phyloP scores from a whole-genome alignment of 768 basidiomycete species.

The Leccinum obscurum region DNA sequence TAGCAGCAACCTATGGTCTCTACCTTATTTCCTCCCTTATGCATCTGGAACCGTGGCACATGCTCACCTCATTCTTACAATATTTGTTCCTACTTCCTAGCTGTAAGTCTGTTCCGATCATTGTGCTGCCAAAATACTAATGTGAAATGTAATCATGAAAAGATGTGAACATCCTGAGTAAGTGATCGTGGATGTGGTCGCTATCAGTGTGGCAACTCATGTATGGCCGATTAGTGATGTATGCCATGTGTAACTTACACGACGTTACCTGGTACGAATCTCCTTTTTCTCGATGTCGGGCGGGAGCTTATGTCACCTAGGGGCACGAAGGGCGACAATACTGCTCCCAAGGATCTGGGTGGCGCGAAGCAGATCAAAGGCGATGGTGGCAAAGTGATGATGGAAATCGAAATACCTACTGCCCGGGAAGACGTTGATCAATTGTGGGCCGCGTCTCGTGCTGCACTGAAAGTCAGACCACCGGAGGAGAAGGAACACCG shows the following conservation, averaged over 20 bases:
- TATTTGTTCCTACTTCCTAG: constrained; percentile 89
- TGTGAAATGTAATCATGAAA: not conserved
- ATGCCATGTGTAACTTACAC: constrained; percentile 91
- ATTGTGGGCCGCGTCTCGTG: constrained; percentile 77
- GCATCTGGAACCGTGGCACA: constrained; percentile 95
- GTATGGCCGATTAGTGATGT: constrained; percentile 61
- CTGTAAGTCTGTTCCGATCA: constrained; percentile 41
- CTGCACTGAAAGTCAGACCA: constrained; percentile 64
- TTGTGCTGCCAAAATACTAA: constrained; percentile 9
- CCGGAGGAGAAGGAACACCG: constrained; percentile 80
- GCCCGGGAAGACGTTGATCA: constrained; percentile 85
- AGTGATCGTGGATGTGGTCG: constrained; percentile 17
- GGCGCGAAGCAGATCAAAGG: constrained; percentile 87
- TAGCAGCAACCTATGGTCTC: constrained; percentile 75
- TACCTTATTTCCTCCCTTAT: constrained; percentile 87
- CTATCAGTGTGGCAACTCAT: not conserved
- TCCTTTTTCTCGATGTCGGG: not conserved
- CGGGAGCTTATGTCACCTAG: constrained; percentile 29
- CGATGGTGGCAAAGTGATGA: constrained; percentile 80
- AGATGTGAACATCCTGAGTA: constrained; percentile 82
- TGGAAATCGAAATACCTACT: constrained; percentile 85
- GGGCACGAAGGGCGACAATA: constrained; percentile 95
- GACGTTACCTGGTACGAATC: constrained; percentile 72
- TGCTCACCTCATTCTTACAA: constrained; percentile 90
- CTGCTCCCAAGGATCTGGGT: constrained; percentile 83